Percentiles rank a stretch among this genome's conserved stretches.
These are phyloP conservation scores for Fusarium veterinarium DNA, from an alignment of 2,329 filamentous ascomycete species.

Conservation along the genomic window DNA sequence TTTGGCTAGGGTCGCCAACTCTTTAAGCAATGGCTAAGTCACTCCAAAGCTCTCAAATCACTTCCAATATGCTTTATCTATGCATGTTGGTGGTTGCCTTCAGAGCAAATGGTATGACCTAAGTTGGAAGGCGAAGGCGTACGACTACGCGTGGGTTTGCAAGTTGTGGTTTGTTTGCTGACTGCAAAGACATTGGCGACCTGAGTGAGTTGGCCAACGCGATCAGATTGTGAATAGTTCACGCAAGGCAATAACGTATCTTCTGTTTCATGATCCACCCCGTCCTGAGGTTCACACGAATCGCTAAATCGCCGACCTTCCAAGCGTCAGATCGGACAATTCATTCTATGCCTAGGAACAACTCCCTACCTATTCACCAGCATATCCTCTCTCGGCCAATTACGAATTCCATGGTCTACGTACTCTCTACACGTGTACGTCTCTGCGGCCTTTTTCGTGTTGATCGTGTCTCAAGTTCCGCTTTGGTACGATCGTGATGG, in stretches of 20 bases:
- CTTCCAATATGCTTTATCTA: neutral
- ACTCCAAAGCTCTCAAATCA: neutral
- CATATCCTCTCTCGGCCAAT: neutral
- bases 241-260: neutral
- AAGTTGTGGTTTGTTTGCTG: neutral
- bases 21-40: neutral
- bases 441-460: conserved; percentile 13
- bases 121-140: neutral
- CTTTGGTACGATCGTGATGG: conserved; percentile 27
- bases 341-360: neutral
- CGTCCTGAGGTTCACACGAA: neutral
- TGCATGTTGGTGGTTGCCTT: neutral
- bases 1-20: neutral
- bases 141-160: neutral
- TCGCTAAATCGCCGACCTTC: neutral
- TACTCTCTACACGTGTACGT: conserved; percentile 27
- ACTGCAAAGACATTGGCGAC: neutral
- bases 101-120: neutral
- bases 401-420: neutral
- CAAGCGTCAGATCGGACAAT: neutral
- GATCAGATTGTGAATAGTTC: neutral
- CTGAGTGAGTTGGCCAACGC: neutral
- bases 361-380: neutral
- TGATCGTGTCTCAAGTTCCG: conserved; percentile 25
- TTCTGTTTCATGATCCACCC: neutral